Evolutionary conservation across 2,329 filamentous ascomycete species (phyloP).

Genomic region (Diplocarpon rosae): DNA sequence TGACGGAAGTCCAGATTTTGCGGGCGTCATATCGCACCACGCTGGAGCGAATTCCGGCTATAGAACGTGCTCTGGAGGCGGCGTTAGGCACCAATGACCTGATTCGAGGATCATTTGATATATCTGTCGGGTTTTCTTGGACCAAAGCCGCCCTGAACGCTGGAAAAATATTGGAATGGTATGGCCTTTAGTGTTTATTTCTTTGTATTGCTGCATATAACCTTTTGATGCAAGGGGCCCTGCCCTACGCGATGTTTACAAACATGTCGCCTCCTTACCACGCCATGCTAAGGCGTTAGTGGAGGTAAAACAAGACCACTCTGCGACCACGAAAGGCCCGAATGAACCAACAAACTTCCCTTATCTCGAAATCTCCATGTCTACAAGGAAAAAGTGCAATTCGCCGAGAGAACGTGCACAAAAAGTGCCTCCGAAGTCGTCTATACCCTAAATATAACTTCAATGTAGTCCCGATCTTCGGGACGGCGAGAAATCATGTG

Average conservation of each 20-base stretch:
- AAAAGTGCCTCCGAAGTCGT: slow-evolving; percentile 1
- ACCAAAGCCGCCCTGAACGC: not conserved
- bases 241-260: slow-evolving; percentile 20
- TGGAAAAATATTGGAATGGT: slow-evolving; percentile 11
- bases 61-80: slow-evolving; percentile 13
- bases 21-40: slow-evolving; percentile 16
- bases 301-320: slow-evolving; percentile 24
- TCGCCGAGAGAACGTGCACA: not conserved
- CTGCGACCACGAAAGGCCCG: slow-evolving; percentile 17
- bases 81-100: slow-evolving; percentile 8
- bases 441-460: slow-evolving; percentile 11
- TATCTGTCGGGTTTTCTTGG: slow-evolving; percentile 2
- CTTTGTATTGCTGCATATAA: slow-evolving; percentile 14
- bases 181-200: slow-evolving; percentile 4
- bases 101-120: slow-evolving; percentile 13
- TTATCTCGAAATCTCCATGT: not conserved
- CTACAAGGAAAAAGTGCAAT: not conserved
- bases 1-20: slow-evolving; percentile 15
- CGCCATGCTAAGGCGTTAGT: slow-evolving; percentile 8
- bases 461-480: slow-evolving; percentile 13
- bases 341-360: slow-evolving; percentile 4
- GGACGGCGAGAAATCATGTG: slow-evolving; percentile 23
- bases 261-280: slow-evolving; percentile 12
- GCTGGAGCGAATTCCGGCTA: slow-evolving; percentile 8
- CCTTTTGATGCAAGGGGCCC: no score